Evolutionary conservation across 331 rosid species (phyloP).

Genomic region (Quercus phellos): DNA sequence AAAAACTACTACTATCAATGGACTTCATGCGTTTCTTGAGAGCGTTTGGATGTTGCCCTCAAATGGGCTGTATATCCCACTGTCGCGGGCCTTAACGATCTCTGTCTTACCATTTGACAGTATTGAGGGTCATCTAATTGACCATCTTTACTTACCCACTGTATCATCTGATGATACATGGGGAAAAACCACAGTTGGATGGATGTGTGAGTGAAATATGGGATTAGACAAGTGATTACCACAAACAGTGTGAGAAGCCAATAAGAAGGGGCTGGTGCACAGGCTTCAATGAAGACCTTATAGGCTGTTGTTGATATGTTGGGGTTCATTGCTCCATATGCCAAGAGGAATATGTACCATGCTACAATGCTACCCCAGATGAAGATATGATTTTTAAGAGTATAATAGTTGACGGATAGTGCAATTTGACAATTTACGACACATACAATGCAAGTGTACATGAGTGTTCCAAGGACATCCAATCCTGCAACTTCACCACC

Average conservation of each 20-base stretch:
- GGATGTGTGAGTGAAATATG: constrained; percentile 54
- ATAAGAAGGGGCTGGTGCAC: constrained; percentile 69
- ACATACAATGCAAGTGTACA: constrained; percentile 88
- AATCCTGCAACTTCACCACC: constrained; percentile 61
- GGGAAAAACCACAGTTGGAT: constrained; percentile 85
- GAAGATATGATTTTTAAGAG: constrained; percentile 77
- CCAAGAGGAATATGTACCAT: constrained; percentile 46
- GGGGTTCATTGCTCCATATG: no score
- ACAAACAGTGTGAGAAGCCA: constrained; percentile 69
- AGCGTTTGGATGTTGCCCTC: constrained; percentile 51
- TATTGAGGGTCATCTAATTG: constrained; percentile 64
- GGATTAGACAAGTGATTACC: constrained; percentile 55
- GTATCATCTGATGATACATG: constrained; percentile 79
- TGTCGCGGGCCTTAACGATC: constrained; percentile 61
- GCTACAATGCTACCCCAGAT: constrained; percentile 75
- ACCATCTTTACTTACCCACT: constrained; percentile 77
- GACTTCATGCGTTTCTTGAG: constrained; percentile 26
- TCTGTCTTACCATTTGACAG: constrained; percentile 59
- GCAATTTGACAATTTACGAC: constrained; percentile 90
- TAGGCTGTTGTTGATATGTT: no score
- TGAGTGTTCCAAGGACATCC: constrained; percentile 57
- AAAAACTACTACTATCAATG: not conserved
- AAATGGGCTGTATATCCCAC: constrained; percentile 89
- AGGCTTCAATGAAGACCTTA: constrained; percentile 32
- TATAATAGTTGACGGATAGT: constrained; percentile 67